Percentiles rank a stretch among this genome's conserved stretches.
phyloP scores from a whole-genome alignment of 192 early-diverging fungal species.

The Backusella liffmaniae region DNA sequence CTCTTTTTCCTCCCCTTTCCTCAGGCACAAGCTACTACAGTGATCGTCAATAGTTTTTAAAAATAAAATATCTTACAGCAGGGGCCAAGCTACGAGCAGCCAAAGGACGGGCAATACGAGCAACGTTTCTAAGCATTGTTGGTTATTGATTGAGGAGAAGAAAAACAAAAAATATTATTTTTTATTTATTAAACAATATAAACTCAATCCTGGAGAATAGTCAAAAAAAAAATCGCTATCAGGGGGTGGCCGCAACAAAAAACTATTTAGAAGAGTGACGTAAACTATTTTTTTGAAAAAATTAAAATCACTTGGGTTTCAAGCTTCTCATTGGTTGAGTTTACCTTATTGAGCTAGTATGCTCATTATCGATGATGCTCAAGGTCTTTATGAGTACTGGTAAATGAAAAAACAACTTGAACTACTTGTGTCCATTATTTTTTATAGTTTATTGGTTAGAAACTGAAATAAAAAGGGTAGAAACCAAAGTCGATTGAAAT shows the following conservation, averaged over 20 bases:
- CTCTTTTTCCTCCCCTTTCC: neutral
- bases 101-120: conserved; percentile 49
- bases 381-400: no score
- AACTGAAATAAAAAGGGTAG: no score
- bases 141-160: conserved; percentile 9
- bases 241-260: neutral
- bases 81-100: conserved; percentile 49
- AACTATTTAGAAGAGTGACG: neutral
- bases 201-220: conserved; percentile 5
- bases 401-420: no score
- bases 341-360: neutral
- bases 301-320: neutral
- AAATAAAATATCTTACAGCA: conserved; percentile 33
- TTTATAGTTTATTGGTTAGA: no score
- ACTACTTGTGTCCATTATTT: no score
- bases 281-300: neutral
- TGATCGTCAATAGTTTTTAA: neutral
- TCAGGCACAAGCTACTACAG: conserved; percentile 4
- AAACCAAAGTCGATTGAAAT: no score
- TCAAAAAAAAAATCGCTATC: neutral
- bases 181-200: conserved; percentile 13
- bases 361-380: no score
- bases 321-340: neutral
- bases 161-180: conserved; percentile 11
- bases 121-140: conserved; percentile 54